Base-by-base conservation (phyloP, 352 stramenopile genomes). In the Globisporangium nunn region DNA sequence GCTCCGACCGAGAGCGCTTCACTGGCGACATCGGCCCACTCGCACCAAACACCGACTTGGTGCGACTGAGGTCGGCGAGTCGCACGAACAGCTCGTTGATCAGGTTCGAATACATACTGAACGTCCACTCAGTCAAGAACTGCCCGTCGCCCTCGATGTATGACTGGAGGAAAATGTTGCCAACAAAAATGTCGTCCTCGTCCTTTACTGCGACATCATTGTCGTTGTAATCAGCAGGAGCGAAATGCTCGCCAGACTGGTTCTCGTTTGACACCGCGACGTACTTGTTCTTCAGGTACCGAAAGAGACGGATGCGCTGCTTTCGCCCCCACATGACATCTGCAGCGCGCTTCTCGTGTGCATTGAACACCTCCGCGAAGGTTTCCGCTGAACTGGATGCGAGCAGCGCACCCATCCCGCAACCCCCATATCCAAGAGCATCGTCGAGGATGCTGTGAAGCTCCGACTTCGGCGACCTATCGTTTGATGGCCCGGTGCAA, bases 141-240 rank as follows among this genome's bases (percentile, higher is more conserved):
- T 86, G 66, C 0, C 85, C 85, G 52, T 91, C 74, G 23, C 77
- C 80, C 66, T 91, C 78, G 49, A 94, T 82, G 58, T 89, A 94
- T 15, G 82, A 90, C 14, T 70, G 70, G 28, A 94, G 35, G 54
- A 93, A 94, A 52, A 94, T 88, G 46, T 91, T 85, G 10, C 81
- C 77, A 4, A 93, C 77, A 35, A 87, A 89, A 15, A 93, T 64
- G 58, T 93, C 78, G 49, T 54, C 49, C 29, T 54, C 49, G 33
- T 54, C 49, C 30, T 10, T 15, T 6, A 14, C 33, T 6, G 6
- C 49, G 15, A 15, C 31, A 6, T 72, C n/a, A 6, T 49, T 48
- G 54, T 41, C 23, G 60, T 56, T 50, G 30, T 37, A 28, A 15
- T 60, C 57, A 41, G 61, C 45, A 41, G 68, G 35, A 28, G 49